A percentile compares a stretch with the other conserved stretches of the same genome.
Conservation (phyloP, 495 filamentous ascomycete genomes). For the Margaritispora aquatica region DNA sequence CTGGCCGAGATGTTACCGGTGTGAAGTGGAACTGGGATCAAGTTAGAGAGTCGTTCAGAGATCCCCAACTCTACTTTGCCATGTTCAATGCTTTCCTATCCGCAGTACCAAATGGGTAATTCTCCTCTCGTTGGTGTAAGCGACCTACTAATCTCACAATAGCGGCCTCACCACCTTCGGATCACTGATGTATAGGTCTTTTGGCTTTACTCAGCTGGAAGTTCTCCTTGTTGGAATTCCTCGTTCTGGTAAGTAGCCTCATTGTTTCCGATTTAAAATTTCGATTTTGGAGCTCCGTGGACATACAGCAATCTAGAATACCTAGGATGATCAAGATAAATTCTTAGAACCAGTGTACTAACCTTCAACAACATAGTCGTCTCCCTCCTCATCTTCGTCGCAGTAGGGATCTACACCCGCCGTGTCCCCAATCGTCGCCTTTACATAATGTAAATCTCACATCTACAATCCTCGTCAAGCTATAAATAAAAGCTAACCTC, state of each 20-base stretch:
- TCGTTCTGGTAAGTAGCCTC: neutral
- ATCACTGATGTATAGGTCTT: conserved; percentile 38
- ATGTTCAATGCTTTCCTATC: conserved; percentile 39
- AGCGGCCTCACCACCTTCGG: conserved; percentile 45
- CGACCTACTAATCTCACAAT: neutral
- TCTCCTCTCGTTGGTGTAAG: neutral
- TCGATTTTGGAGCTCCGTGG: no score
- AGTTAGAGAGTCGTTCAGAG: conserved; percentile 27
- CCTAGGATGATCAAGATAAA: neutral
- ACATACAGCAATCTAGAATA: no score
- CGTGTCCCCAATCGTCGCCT: neutral
- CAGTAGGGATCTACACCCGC: conserved; percentile 2
- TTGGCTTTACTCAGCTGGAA: conserved; percentile 31
- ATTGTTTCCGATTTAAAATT: no score
- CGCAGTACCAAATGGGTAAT: conserved; percentile 37
- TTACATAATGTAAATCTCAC: neutral
- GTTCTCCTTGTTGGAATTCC: neutral
- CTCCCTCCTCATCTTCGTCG: neutral
- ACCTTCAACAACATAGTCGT: conserved; percentile 1
- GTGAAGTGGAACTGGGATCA: conserved; percentile 30
- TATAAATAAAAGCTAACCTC: neutral
- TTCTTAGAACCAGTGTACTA: neutral
- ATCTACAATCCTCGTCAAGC: neutral
- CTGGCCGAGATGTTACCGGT: conserved; percentile 1
- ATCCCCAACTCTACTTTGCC: conserved; percentile 35